Evolutionary conservation across 495 filamentous ascomycete species (phyloP).

Genomic region (Parachaetomium inaequale): DNA sequence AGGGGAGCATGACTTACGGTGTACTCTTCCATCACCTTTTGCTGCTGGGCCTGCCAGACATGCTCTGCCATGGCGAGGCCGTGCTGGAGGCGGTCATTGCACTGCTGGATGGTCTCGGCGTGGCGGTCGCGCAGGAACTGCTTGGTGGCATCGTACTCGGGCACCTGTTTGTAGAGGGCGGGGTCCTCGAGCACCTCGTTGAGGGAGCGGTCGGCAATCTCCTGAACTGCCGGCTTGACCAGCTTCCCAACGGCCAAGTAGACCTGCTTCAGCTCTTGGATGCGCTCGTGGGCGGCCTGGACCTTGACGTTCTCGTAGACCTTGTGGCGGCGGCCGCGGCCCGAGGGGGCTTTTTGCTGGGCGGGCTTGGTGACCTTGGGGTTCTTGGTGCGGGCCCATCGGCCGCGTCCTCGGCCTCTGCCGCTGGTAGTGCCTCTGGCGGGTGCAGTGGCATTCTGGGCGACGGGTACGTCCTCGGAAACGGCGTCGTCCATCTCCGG

Average conservation of each 20-base stretch:
- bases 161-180: conserved; percentile 30
- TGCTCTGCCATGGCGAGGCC: conserved; percentile 21
- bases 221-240: conserved; percentile 42
- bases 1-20: conserved; percentile 17
- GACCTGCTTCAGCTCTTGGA: conserved; percentile 39
- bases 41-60: conserved; percentile 21
- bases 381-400: conserved; percentile 18
- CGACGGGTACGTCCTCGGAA: conserved; percentile 15
- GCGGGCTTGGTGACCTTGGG: conserved; percentile 35
- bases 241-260: conserved; percentile 36
- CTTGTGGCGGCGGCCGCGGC: conserved; percentile 45
- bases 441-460: conserved; percentile 26
- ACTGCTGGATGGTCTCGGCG: conserved; percentile 22
- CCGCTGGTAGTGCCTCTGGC: conserved; percentile 29
- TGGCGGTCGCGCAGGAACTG: conserved; percentile 34
- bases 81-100: conserved; percentile 19
- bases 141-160: conserved; percentile 31
- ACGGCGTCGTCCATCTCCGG: conserved; percentile 27
- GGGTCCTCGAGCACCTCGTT: conserved; percentile 34
- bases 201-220: conserved; percentile 41
- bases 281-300: conserved; percentile 48
- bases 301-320: conserved; percentile 36
- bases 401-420: conserved; percentile 31
- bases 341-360: conserved; percentile 31
- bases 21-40: conserved; percentile 14